Evolutionary conservation across 495 filamentous ascomycete genomes (phyloP), one percentile per base, ranked within the genome.

Genomic region (Hypoxylon subgilvum): DNA sequence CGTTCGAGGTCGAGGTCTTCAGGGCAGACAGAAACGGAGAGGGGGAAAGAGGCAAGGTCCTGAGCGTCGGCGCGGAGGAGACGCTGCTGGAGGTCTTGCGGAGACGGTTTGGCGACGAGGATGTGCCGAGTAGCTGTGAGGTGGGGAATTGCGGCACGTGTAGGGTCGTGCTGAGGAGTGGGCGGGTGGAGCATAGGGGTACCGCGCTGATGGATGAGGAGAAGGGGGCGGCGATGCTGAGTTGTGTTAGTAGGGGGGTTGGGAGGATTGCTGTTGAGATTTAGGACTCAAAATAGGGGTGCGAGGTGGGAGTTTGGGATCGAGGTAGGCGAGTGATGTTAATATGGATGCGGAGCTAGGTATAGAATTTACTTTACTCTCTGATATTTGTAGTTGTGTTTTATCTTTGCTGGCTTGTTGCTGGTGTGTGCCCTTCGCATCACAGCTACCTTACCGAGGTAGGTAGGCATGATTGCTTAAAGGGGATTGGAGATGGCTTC

Each of bases 81-180:
- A 77, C 70, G 9, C 52, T 80, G 6, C 63, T 80, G 3, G 74
- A 79, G 57, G 70, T 73, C 9, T 51, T 80, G 23, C 66, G 70
- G 49, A 58, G 43, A 21, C 46, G 70, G 10, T 78, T 79, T 48
- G 76, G 61, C 2, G 71, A 72, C 14, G 71, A 66, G 0, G 61
- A 66, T 12, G 72, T 83, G 0, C 74, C 75, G 19, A 77, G 70
- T 25, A 81, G 77, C 41, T 86, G 82, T 67, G 78, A 79, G 66
- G 77, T 79, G 4, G 83, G 82, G 0, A 86, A 84, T 60, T 86
- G 83, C 47, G 82, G 81, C 2, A 84, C 82, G n/a, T 86, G 82
- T 62, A 71, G 65, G 52, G 73, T 86, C 14, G 52, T 45, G 10
- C 59, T 84, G 36, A 78, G 70, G 65, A 69, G 57, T 2, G 83